Evolutionary conservation across 495 filamentous ascomycete genomes (phyloP), one percentile per base, ranked within the genome.

Genomic region (Penicillium pancosmium): DNA sequence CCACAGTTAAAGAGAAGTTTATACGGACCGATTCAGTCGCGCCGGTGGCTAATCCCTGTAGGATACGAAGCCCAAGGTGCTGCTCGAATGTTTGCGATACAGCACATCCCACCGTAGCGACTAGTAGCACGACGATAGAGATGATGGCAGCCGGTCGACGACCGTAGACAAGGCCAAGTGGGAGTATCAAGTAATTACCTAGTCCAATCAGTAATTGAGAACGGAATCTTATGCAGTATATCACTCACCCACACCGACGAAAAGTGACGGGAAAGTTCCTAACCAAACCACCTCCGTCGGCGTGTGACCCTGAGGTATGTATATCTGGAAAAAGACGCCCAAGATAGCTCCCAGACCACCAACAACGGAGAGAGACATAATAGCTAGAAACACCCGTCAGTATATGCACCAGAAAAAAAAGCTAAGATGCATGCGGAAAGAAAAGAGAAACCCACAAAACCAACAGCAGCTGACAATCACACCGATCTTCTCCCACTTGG

Each of bases 161-260:
- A 15, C 69, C 69, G 46, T 64, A 72, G 1, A 70, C 47, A 46
- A 74, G 36, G n/a, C 62, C 71, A 43, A 74, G 54, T 6, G 71
- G 71, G 9, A 74, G 69, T 44, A 74, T 67, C 15, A 74, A 13
- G 40, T 67, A 72, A 49, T 74, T 74, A n/a, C 71, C 71, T 74
- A 11, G 23, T 13, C 1, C 11, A n/a, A 52, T 47, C 16, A 48
- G 57, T 33, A 59, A 38, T n/a, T n/a, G n/a, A n/a, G n/a, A n/a
- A n/a, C n/a, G n/a, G n/a, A n/a, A n/a, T n/a, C 23, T 36, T 10
- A 3, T 36, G 15, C 4, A 1, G n/a, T 25, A n/a, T 11, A 46
- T 3, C 3, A 44, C 67, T 36, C 55, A 73, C 71, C 68, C 15
- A 73, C 57, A 44, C 71, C 71, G 10, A 71, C 71, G 50, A 73